Base-by-base conservation (phyloP, 2,329 filamentous ascomycete species). In the Diaporthe sp. region DNA sequence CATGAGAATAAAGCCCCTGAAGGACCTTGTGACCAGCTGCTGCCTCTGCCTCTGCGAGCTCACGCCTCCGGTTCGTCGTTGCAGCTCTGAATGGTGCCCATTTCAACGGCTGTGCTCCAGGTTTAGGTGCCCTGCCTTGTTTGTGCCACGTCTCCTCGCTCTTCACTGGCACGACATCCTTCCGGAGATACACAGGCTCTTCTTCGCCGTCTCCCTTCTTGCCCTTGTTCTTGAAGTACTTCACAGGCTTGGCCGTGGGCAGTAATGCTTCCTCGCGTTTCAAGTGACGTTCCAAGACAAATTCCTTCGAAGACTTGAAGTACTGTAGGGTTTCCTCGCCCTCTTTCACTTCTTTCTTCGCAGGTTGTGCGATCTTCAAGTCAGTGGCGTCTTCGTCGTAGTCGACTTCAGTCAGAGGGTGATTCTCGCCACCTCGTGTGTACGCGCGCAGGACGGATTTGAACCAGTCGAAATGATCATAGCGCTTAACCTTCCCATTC, bases 131-230 rank as follows among this genome's bases (percentile, higher is more conserved):
- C 15, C 96, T 91, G 0, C 97, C 97, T 86, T 98, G 96, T 82
- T 98, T 98, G 82, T 98, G 97, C 97, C 97, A 99, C 1, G 95
- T 98, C 82, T 99, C 97, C 1, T 94, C 94, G 39, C 95, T 97
- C 83, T 98, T 96, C 82, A 97, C 98, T 53, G 90, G 88, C 3
- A 96, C 91, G 0, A 98, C 92, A 78, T 98, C 96, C 72, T 90
- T 90, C 46, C 96, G 92, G 0, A 89, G 89, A 81, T 92, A 98
- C 0, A 98, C 95, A 1, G 94, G 92, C 82, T 98, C 95, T 75
- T 94, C 91, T 60, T 93, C 93, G 3, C 90, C 85, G 60, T 93
- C 93, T 3, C 90, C 85, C 62, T 93, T 93, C 60, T 92, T 91
- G 19, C 93, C 94, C 83, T 96, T 98, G 76, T 92, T 91, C 6